Evolutionary conservation across 192 early-diverging fungal species (phyloP), one percentile per base, ranked within the genome.

Genomic region (Coemansia sp.): DNA sequence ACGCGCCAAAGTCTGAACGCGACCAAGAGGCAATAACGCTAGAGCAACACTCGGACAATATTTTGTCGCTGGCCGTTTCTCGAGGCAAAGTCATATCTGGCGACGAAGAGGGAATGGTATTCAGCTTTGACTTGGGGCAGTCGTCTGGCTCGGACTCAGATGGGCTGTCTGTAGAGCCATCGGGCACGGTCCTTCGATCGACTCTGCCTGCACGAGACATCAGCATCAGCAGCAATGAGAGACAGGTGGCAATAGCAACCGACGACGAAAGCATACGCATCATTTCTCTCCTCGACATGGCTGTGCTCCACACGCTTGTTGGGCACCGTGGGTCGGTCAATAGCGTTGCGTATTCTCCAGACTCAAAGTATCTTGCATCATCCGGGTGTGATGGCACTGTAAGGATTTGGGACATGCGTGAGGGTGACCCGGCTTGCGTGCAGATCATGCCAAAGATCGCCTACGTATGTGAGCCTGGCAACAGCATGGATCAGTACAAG

Each of bases 361-460:
- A 75, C 68, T 28, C 61, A 2, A 42, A 53, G 1, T 76, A 66
- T 25, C 65, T 84, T 21, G 77, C 66, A 2, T 89, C 89, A 5
- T 73, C 79, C 2, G 83, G 81, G 16, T 84, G 85, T 57, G 84
- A 89, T 47, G 91, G 91, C 14, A 82, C 85, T 3, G 73, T 90
- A 21, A 75, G 82, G 36, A 68, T 93, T 9, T 93, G 89, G 89
- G 86, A 90, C 68, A 66, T 88, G 64, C 69, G 82, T 16, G 60
- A 62, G 6, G 41, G 47, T 11, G 78, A 81, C 35, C 84, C 86
- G 8, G 69, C 63, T 35, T 82, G 75, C 39, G 61, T 83, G 9
- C 73, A 84, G 35, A 61, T 75, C 14, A 65, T 87, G 18, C 68
- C 35, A 42, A 68, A 52, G 55, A 59, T 50, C 55, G 75, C 58